Evolutionary conservation across 2,329 filamentous ascomycete species (phyloP), one percentile per base, ranked within the genome.

Genomic region (Colletotrichum gloeosporioides): DNA sequence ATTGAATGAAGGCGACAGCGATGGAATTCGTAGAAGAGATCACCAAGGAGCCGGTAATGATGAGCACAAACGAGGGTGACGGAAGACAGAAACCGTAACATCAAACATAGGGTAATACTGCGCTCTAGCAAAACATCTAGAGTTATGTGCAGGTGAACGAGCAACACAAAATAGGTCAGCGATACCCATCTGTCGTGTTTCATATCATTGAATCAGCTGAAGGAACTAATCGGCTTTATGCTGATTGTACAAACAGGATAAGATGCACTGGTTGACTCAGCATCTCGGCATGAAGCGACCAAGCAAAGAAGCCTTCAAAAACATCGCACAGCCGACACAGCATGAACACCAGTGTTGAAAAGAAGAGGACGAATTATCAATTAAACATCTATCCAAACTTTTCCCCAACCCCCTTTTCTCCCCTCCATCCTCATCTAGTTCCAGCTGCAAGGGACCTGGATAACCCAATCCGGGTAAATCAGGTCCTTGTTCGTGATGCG

Each of bases 371-470:
- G 44, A 13, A 49, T 49, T 49, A 49, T 49, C 44, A 49, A 49
- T 49, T 49, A 49, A 49, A 49, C n/a, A 49, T 49, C 44, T n/a
- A 49, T 22, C 44, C 44, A 49, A 49, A 49, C 44, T 22, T 49
- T 49, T 49, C n/a, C n/a, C 44, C 6, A 3, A 4, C 1, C n/a
- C 44, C n/a, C 39, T 9, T 49, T 22, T 22, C 44, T 22, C 44
- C 6, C 44, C n/a, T n/a, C 10, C 31, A 12, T 1, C n/a, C n/a
- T 6, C 44, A 8, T 49, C n/a, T 49, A 66, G n/a, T 66, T 66
- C 63, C 63, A 66, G 63, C 63, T 44, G 29, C 63, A 66, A 18
- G 63, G 63, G 34, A 66, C 63, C 63, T 66, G 63, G 63, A 66
- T 66, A 22, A 44, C 63, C 63, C 32, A 39, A 9, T 22, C 32